phyloP scores from a whole-genome alignment of 352 stramenopile species.

The Phytophthora melonis region DNA sequence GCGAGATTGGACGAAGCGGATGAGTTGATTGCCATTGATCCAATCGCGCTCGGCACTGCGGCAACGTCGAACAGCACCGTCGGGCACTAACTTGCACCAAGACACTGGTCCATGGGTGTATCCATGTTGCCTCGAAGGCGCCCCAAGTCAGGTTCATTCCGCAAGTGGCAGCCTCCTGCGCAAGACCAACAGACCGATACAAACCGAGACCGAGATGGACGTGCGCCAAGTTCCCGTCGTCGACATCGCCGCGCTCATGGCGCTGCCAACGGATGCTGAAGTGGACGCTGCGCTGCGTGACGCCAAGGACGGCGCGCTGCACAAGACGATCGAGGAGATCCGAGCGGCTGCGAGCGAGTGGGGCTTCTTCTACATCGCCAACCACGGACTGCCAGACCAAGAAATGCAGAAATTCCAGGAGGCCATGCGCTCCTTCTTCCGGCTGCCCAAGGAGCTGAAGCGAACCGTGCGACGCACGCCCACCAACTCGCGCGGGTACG shows the following conservation, averaged over 20 bases:
- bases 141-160: neutral
- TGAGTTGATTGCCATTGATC: too few relatives aligned
- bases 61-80: neutral
- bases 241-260: constrained; percentile 62
- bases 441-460: constrained; percentile 69
- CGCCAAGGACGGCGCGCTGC: constrained; percentile 21
- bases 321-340: constrained; percentile 51
- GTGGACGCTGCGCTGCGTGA: constrained; percentile 40
- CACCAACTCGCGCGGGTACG: constrained; percentile 92
- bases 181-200: neutral
- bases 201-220: constrained; percentile 23
- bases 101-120: neutral
- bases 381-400: constrained; percentile 72
- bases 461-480: constrained; percentile 62
- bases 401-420: constrained; percentile 76
- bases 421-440: constrained; percentile 88
- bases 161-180: neutral
- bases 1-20: too few relatives aligned
- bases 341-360: constrained; percentile 58
- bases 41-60: too few relatives aligned
- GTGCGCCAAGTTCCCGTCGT: constrained; percentile 52
- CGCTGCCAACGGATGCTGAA: constrained; percentile 40
- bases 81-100: neutral
- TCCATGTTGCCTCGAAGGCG: neutral
- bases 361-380: constrained; percentile 94